Conservation (phyloP, 2,329 filamentous ascomycete genomes). For the Aspergillus quadricinctus region DNA sequence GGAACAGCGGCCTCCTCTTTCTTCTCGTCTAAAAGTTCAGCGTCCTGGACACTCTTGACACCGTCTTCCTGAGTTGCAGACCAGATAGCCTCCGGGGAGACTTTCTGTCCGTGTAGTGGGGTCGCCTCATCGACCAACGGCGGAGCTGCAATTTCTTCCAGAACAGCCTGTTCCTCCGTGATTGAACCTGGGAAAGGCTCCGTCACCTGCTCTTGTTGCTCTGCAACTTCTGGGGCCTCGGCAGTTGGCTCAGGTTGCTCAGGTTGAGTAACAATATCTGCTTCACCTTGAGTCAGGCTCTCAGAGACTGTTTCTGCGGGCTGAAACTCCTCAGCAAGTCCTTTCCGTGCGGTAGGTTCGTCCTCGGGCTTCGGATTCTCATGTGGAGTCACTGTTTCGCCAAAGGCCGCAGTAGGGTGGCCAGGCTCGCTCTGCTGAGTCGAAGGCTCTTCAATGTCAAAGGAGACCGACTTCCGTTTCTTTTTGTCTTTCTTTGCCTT, state of each 20-base stretch:
- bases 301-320: not conserved
- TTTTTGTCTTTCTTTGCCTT: slow-evolving; percentile 42
- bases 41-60: not conserved
- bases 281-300: not conserved
- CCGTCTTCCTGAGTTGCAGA: not conserved
- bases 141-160: not conserved
- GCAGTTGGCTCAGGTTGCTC: not conserved
- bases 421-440: slow-evolving; percentile 1
- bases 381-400: not conserved
- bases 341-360: not conserved
- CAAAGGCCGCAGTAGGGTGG: not conserved
- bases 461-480: slow-evolving; percentile 21
- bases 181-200: not conserved
- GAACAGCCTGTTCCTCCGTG: not conserved
- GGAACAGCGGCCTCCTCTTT: not conserved
- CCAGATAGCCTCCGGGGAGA: not conserved
- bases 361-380: slow-evolving; percentile 1
- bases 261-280: not conserved
- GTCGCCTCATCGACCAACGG: not conserved
- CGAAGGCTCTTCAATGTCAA: slow-evolving; percentile 21
- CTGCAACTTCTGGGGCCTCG: not conserved
- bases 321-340: not conserved
- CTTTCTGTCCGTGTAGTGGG: not conserved
- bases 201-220: not conserved
- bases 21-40: not conserved